phyloP scores from a whole-genome alignment of 1,139 yeast genomes.

The Geotrichum restrictum region DNA sequence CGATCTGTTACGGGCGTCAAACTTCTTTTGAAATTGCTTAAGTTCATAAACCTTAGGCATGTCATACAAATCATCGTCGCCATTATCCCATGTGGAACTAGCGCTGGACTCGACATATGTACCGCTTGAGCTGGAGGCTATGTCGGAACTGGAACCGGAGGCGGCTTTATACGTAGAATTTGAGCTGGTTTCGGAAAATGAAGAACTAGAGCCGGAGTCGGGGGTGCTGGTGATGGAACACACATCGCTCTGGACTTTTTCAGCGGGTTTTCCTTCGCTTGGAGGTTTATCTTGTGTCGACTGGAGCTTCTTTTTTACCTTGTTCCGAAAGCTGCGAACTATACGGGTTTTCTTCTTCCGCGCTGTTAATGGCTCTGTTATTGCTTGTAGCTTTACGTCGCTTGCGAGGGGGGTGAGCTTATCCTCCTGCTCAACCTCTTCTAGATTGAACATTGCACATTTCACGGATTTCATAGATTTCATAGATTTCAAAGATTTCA shows the following conservation, averaged over 20 bases:
- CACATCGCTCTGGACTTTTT: too few species aligned
- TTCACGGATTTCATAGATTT: too few species aligned
- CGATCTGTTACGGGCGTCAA: neutral
- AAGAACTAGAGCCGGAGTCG: too few species aligned
- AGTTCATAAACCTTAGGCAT: neutral
- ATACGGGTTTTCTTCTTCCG: neutral
- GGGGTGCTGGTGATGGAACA: too few species aligned
- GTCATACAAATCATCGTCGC: conserved; percentile 14
- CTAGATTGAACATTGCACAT: neutral
- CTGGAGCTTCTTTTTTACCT: neutral
- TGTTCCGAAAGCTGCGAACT: neutral
- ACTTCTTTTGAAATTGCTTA: neutral
- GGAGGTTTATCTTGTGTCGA: too few species aligned
- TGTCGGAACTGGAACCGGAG: neutral
- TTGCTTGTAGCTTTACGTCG: neutral
- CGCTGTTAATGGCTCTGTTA: neutral
- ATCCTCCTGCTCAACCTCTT: neutral
- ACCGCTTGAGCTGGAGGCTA: neutral
- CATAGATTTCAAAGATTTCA: too few species aligned
- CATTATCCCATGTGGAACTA: neutral
- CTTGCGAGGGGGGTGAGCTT: too few species aligned
- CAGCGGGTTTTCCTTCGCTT: too few species aligned
- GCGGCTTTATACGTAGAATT: neutral
- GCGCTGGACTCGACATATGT: neutral
- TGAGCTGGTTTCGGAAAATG: too few species aligned